These are phyloP conservation scores for Exophiala sideris DNA, from an alignment of 2,329 filamentous ascomycete genomes.

Conservation along the genomic window DNA sequence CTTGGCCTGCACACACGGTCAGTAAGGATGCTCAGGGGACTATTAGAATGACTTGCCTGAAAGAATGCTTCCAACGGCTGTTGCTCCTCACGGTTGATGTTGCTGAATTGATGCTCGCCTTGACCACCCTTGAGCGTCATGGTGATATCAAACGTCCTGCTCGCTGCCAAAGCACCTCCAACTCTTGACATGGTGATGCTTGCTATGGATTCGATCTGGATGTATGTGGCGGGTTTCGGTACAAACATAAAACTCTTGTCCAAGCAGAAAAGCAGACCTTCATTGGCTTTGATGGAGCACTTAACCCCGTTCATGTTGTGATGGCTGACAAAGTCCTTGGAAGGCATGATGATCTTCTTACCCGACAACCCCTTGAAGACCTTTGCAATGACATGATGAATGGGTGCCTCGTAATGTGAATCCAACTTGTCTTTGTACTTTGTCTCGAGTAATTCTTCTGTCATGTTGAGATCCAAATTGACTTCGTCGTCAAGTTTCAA, in stretches of 20 bases:
- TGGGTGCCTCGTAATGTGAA: slow-evolving; percentile 85
- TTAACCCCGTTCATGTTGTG: slow-evolving; percentile 94
- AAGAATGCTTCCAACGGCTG: slow-evolving; percentile 96
- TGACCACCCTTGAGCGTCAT: slow-evolving; percentile 83
- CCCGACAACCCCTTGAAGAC: slow-evolving; percentile 92
- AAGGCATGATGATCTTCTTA: slow-evolving; percentile 91
- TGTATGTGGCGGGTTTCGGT: slow-evolving; percentile 95
- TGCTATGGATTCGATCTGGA: slow-evolving; percentile 87
- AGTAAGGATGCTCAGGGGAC: background rate
- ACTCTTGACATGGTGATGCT: slow-evolving; percentile 95
- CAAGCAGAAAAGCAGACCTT: slow-evolving; percentile 93
- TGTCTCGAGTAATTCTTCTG: slow-evolving; percentile 62
- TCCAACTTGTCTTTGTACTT: slow-evolving; percentile 89
- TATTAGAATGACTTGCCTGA: slow-evolving; percentile 48
- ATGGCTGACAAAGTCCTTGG: slow-evolving; percentile 86
- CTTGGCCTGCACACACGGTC: slow-evolving; percentile 56
- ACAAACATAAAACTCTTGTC: slow-evolving; percentile 99
- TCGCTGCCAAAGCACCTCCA: slow-evolving; percentile 85
- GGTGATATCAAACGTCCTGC: slow-evolving; percentile 95
- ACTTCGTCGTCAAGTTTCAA: slow-evolving; percentile 98
- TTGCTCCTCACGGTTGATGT: slow-evolving; percentile 98
- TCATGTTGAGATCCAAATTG: slow-evolving; percentile 92
- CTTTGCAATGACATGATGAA: slow-evolving; percentile 89
- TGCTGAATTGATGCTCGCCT: slow-evolving; percentile 93
- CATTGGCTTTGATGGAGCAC: slow-evolving; percentile 99